These are phyloP conservation scores for Rhodotorula sp. DNA, from an alignment of 1,284 basidiomycete species.

Conservation along the genomic window DNA sequence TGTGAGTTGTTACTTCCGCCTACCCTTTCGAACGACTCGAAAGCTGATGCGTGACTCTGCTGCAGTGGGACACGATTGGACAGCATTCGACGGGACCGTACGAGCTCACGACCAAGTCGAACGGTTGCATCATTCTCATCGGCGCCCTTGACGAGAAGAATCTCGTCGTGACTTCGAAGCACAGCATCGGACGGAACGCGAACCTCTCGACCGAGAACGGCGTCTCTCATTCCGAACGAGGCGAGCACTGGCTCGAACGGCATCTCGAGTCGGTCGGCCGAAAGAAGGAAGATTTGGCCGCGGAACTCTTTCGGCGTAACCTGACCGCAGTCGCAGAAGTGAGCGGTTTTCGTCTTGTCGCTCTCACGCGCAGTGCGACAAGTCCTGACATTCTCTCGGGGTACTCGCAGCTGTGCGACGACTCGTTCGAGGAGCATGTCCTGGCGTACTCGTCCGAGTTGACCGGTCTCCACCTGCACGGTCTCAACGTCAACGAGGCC, in stretches of 20 bases:
- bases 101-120: constrained; percentile 88
- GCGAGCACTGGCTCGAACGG: constrained; percentile 75
- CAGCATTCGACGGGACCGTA: constrained; percentile 76
- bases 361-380: too few species aligned
- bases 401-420: constrained; percentile 79
- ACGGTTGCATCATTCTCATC: constrained; percentile 98
- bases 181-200: constrained; percentile 66
- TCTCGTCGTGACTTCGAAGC: constrained; percentile 88
- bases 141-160: constrained; percentile 74
- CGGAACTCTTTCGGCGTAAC: constrained; percentile 73
- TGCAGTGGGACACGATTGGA: constrained; percentile 75
- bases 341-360: constrained; percentile 3
- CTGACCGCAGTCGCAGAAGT: constrained; percentile 92
- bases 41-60: fast-evolving
- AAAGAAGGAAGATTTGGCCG: constrained; percentile 72
- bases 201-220: constrained; percentile 35
- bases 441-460: constrained; percentile 75
- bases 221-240: constrained; percentile 66
- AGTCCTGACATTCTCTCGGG: not conserved
- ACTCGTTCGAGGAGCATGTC: constrained; percentile 97
- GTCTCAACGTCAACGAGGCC: constrained; percentile 73
- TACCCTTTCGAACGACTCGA: too few species aligned
- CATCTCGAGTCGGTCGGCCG: constrained; percentile 68
- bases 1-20: constrained; percentile 53
- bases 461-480: constrained; percentile 91